A percentile compares a stretch with the other conserved stretches of the same genome.
Evolutionary conservation across 2,329 filamentous ascomycete genomes (phyloP).

Genomic region (Fusarium burgessii): DNA sequence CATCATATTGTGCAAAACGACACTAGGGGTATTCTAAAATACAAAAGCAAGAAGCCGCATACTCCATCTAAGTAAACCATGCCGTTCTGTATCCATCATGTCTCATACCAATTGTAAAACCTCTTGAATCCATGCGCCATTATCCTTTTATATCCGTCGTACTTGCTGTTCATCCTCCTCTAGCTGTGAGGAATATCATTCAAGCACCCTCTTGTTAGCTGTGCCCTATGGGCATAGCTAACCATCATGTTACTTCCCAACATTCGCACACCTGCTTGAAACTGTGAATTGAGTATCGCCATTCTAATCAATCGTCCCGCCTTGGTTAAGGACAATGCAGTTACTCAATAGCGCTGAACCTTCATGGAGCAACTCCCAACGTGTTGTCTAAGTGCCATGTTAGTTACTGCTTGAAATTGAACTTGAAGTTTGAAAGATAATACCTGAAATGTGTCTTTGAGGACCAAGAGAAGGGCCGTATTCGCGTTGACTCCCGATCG

Average conservation of each 20-base stretch:
- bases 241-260: neutral
- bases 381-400: constrained; percentile 65
- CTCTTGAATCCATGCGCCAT: constrained; percentile 17
- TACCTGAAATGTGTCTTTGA: constrained; percentile 79
- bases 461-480: constrained; percentile 81
- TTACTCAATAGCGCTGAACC: constrained; percentile 83
- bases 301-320: constrained; percentile 44
- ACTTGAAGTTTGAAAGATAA: neutral
- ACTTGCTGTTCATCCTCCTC: neutral
- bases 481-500: constrained; percentile 85
- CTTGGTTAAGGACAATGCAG: constrained; percentile 70
- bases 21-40: constrained; percentile 48
- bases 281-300: neutral
- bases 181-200: neutral
- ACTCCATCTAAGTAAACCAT: constrained; percentile 36
- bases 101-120: constrained; percentile 11
- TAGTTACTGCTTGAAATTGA: neutral
- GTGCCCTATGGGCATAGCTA: neutral
- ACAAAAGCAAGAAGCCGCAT: constrained; percentile 40
- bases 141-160: constrained; percentile 13
- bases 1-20: constrained; percentile 31
- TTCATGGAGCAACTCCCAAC: constrained; percentile 94
- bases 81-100: constrained; percentile 21
- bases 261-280: neutral
- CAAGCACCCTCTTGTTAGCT: neutral